Base-by-base conservation (phyloP, 2,329 filamentous ascomycete genomes). In the Cercospora beticola region DNA sequence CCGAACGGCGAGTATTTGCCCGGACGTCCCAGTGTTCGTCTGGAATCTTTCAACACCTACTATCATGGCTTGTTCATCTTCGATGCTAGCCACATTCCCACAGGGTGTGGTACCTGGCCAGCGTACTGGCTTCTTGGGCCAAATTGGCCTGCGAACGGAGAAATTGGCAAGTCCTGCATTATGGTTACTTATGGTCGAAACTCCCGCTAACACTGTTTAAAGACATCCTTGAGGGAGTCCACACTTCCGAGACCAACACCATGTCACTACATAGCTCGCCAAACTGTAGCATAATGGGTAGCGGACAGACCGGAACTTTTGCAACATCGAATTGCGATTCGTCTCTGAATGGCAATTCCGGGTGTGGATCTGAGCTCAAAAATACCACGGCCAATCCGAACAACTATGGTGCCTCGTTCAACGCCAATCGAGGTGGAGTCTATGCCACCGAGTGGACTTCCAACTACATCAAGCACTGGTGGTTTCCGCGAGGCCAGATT, bases 101-200 rank as follows among this genome's bases (percentile, higher is more conserved):
- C 66, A 30, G 77, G 78, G 4, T 80, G 78, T 71, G 79, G 79
- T 8, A 79, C 78, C 10, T 82, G 81, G 81, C 81, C 81, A 2
- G 79, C 79, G 0, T 80, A 80, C 64, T 82, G 81, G 81, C 75
- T 79, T 4, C 70, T 79, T 21, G 80, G 79, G n/a, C 89, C 89
- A 14, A 83, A 76, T 62, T 79, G 79, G 78, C 78, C 76, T 9
- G 60, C 58, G 33, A 76, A 75, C 64, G 77, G 76, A n/a, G 76
- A 79, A 62, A 77, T 78, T 57, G 76, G 75, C 76, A 46, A 30
- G 75, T 70, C 26, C 18, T 36, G 26, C 26, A 28, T 26, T 2
- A 0, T 23, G 10, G 5, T 18, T 3, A 9, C 16, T 52, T 14
- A 4, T 21, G 14, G 23, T 28, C n/a, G 8, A 23, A 1, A 21